Evolutionary conservation across 202 grass and related monocot species (phyloP), one percentile per base, ranked within the genome.

Genomic region (Setaria viridis): DNA sequence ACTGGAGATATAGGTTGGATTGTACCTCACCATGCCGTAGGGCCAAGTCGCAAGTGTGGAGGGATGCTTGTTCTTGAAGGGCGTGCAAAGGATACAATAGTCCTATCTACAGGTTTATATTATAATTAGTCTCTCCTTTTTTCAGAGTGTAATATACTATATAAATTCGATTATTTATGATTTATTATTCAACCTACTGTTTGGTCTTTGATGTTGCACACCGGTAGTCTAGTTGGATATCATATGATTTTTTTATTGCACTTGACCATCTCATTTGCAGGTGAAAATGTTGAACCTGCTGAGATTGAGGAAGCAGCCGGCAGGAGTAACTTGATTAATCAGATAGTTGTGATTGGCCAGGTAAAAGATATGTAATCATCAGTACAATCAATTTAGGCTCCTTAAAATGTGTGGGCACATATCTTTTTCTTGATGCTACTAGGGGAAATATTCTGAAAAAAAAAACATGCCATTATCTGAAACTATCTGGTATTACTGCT

Each of bases 1-100:
- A 95, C 91, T 62, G 91, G 93, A 84, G 96, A 99, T 92, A 89
- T 99, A 81, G 96, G 96, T 86, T 99, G 96, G 96, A 91, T 95
- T 89, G 90, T 68, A 42, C 93, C 93, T 78, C 86, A 60, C 62
- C 80, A 85, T 80, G 67, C 67, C 4, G 81, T 81, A n/a, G 96
- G 96, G 9, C 83, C 90, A 9, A 99, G 96, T 85, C 74, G 86
- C 30, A 70, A 90, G 30, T 95, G 96, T 86, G 91, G 93, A 82
- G 96, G 96, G 72, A 91, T 95, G 88, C 60, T 95, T 92, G 93
- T 98, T 86, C 78, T 98, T 87, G 96, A 98, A 92, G 96, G 96
- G 48, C 96, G 96, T 80, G 91, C 86, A 17, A 99, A 99, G 82
- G 96, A 99, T 81, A 99, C 96, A 51, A 95, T 99, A 87, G 96